These are phyloP conservation scores for Dactylonectria macrodidyma DNA, from an alignment of 2,329 filamentous ascomycete species.

Conservation along the genomic window DNA sequence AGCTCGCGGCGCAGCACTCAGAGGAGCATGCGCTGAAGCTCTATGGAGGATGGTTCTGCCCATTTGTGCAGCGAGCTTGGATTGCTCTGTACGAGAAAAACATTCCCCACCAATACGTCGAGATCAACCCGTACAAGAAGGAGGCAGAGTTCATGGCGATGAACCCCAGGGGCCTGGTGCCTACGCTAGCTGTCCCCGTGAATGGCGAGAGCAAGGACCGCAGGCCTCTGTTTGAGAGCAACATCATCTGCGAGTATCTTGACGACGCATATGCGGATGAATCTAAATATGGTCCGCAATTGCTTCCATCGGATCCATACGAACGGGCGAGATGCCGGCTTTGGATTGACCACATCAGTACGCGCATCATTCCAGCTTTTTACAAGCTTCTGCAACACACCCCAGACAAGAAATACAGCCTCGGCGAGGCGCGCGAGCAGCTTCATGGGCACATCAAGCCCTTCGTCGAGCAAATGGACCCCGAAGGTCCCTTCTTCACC, in stretches of 20 bases:
- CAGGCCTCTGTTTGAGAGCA: conserved; percentile 80
- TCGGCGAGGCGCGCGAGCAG: conserved; percentile 69
- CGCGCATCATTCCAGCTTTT: conserved; percentile 77
- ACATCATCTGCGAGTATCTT: conserved; percentile 81
- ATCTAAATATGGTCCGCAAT: conserved; percentile 55
- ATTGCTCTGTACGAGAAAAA: conserved; percentile 81
- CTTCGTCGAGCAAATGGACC: conserved; percentile 74
- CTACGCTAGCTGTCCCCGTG: conserved; percentile 72
- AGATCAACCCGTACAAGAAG: conserved; percentile 86
- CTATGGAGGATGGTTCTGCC: conserved; percentile 83
- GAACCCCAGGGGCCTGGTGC: conserved; percentile 83
- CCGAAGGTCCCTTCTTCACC: conserved; percentile 73
- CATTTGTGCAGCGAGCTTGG: conserved; percentile 80
- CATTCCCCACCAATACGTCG: conserved; percentile 81
- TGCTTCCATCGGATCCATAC: conserved; percentile 76
- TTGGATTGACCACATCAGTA: conserved; percentile 82
- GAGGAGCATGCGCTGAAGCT: conserved; percentile 71
- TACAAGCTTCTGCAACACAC: conserved; percentile 75
- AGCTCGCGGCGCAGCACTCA: conserved; percentile 62
- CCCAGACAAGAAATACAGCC: conserved; percentile 61
- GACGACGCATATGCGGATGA: conserved; percentile 76
- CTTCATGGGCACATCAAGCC: conserved; percentile 72
- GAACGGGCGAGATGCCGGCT: conserved; percentile 75
- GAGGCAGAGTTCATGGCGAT: conserved; percentile 76
- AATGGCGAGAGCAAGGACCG: conserved; percentile 48